These are phyloP conservation scores for Hypoxylon sp. DNA, from an alignment of 2,329 filamentous ascomycete species.

Conservation along the genomic window DNA sequence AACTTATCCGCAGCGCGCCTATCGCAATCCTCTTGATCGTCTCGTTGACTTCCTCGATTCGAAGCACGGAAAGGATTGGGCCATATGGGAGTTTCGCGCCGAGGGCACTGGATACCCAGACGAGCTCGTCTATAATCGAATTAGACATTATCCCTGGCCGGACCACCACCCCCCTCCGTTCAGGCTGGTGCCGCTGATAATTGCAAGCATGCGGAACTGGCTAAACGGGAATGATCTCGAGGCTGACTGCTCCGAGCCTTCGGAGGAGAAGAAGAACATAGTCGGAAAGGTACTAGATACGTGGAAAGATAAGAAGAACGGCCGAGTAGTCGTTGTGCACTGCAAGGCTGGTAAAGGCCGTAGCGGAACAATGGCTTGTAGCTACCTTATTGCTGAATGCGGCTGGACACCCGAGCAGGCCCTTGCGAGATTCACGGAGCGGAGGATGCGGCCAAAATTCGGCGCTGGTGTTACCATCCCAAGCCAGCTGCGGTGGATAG, in stretches of 20 bases:
- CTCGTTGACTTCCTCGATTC: constrained; percentile 90
- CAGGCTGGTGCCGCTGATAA: constrained; percentile 85
- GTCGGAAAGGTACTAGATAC: constrained; percentile 49
- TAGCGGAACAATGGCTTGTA: constrained; percentile 88
- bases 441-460: constrained; percentile 90
- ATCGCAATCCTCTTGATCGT: constrained; percentile 91
- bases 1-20: constrained; percentile 90
- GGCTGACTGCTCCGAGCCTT: constrained; percentile 46
- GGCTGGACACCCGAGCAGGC: constrained; percentile 70
- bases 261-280: constrained; percentile 45
- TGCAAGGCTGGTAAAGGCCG: constrained; percentile 98
- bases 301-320: constrained; percentile 56
- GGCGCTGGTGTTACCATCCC: constrained; percentile 93
- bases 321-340: constrained; percentile 88
- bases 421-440: constrained; percentile 76
- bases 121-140: constrained; percentile 84
- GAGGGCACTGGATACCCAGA: constrained; percentile 98
- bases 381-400: constrained; percentile 91
- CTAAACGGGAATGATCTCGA: constrained; percentile 68
- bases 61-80: constrained; percentile 88
- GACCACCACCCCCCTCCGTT: constrained; percentile 98
- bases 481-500: constrained; percentile 88
- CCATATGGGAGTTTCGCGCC: constrained; percentile 97
- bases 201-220: constrained; percentile 95
- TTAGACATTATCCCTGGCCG: constrained; percentile 95